Evolutionary conservation across 305 asterid species (phyloP).

Genomic region (Fraxinus dipetala): DNA sequence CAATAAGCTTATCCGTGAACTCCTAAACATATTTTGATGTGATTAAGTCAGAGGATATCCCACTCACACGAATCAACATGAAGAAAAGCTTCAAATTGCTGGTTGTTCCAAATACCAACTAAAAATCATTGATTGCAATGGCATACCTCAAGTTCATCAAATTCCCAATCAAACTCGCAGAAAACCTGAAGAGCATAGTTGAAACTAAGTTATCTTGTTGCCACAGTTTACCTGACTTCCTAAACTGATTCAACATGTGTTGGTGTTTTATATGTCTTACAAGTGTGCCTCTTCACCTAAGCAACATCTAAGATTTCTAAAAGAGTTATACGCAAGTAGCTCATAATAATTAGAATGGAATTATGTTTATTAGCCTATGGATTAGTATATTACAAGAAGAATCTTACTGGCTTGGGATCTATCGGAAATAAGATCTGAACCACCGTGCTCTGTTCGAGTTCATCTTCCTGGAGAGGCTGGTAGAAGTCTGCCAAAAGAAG

Average conservation of each 20-base stretch:
- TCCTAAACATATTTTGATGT: constrained; percentile 39
- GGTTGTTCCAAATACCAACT: neutral
- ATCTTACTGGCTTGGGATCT: constrained; percentile 70
- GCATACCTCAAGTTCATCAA: constrained; percentile 79
- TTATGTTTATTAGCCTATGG: neutral
- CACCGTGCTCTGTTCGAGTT: constrained; percentile 57
- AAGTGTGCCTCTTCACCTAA: neutral
- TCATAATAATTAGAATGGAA: neutral
- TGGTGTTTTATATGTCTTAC: neutral
- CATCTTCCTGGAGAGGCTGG: constrained; percentile 68
- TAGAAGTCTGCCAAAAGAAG: constrained; percentile 50
- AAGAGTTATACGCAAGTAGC: neutral
- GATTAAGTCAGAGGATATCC: neutral
- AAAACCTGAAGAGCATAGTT: constrained; percentile 42
- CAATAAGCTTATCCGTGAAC: constrained; percentile 62
- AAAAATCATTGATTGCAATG: constrained; percentile 7
- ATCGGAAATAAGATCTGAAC: constrained; percentile 56
- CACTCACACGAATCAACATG: neutral
- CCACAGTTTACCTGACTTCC: neutral
- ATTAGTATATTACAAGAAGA: constrained; percentile 4
- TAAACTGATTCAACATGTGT: neutral
- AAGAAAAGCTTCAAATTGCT: neutral
- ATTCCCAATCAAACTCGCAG: constrained; percentile 88
- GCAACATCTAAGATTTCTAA: neutral
- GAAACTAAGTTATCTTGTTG: constrained; percentile 7